Base-by-base conservation (phyloP, 495 filamentous ascomycete species). In the Symbiotaphrina buchneri region DNA sequence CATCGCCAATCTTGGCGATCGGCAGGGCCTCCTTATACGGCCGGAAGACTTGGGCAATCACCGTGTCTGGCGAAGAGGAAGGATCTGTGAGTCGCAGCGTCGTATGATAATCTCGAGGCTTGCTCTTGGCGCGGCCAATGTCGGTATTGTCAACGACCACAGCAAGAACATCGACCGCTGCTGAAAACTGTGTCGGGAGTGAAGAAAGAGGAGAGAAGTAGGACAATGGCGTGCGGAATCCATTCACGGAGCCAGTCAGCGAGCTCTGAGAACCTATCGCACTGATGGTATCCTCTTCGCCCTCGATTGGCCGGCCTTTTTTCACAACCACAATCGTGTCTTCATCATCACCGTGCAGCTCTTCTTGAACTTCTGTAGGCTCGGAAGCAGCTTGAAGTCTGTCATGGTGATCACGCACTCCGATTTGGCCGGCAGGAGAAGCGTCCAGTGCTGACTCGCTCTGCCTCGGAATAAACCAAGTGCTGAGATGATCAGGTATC, bases 11-110 rank as follows among this genome's bases (percentile, higher is more conserved):
- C 2, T 56, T 52, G 16, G 80, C 55, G 4, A 58, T 43, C 0
- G 87, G 87, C 2, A 95, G 54, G 0, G 68, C 63, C 8, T 63
- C 61, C 40, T 71, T 72, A 43, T 73, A 68, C 1, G 79, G 73
- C 4, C 80, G 65, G 47, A 78, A 78, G 10, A 93, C 55, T 34
- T 76, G 68, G 0, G 79, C 77, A 36, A 47, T n/a, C 27, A 33
- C 30, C 43, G 24, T 10, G 44, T 29, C 6, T 42, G 44, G 15
- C 40, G 46, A 23, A 22, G 38, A 35, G 0, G 65, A 61, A 11
- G 64, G 61, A 46, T 90, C 82, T 0, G 71, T 74, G 32, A 90
- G 53, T 22, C 64, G 61, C 27, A 87, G 60, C 14, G 66, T 65
- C 33, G 78, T 55, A 43, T 62, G 57, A 47, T 67, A 84, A 42